phyloP scores from a whole-genome alignment of 768 basidiomycete species.

The Termitomyces sp. region DNA sequence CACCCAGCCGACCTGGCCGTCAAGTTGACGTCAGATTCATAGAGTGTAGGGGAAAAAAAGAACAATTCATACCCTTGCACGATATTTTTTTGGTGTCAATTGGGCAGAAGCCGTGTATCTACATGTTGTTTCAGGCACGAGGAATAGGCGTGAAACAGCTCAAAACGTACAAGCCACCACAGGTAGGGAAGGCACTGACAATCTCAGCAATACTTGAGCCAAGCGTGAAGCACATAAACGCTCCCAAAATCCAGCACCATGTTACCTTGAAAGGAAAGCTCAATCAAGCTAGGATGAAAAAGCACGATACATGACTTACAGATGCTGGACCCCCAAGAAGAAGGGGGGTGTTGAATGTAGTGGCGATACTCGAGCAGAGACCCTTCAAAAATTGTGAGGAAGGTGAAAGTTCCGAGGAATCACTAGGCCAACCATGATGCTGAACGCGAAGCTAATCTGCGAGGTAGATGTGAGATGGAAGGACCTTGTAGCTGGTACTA shows the following conservation, averaged over 20 bases:
- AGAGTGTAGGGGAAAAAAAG: neutral
- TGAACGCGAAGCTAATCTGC: slow-evolving; percentile 73
- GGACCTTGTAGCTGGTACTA: neutral
- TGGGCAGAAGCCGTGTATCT: slow-evolving; percentile 84
- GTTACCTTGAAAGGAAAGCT: slow-evolving; percentile 33
- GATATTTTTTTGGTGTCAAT: slow-evolving; percentile 58
- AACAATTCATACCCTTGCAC: slow-evolving; percentile 46
- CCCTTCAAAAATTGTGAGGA: slow-evolving; percentile 34
- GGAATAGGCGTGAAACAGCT: neutral
- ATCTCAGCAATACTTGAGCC: slow-evolving; percentile 75
- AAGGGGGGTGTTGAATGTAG: slow-evolving; percentile 75
- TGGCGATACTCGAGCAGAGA: slow-evolving; percentile 71
- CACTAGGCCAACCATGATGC: slow-evolving; percentile 54
- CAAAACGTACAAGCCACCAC: slow-evolving; percentile 60
- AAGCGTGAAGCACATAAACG: slow-evolving; percentile 70
- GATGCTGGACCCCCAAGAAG: slow-evolving; percentile 67
- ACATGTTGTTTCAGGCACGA: neutral
- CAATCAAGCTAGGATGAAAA: neutral
- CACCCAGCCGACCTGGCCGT: slow-evolving; percentile 62
- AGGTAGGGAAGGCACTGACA: slow-evolving; percentile 72
- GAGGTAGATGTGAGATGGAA: neutral
- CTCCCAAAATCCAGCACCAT: slow-evolving; percentile 77
- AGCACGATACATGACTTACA: slow-evolving; percentile 29
- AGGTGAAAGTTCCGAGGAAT: neutral
- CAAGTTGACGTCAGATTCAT: neutral